Evolutionary conservation across 2,329 filamentous ascomycete genomes (phyloP).

Genomic region (Chrysoporthe austroafricana): DNA sequence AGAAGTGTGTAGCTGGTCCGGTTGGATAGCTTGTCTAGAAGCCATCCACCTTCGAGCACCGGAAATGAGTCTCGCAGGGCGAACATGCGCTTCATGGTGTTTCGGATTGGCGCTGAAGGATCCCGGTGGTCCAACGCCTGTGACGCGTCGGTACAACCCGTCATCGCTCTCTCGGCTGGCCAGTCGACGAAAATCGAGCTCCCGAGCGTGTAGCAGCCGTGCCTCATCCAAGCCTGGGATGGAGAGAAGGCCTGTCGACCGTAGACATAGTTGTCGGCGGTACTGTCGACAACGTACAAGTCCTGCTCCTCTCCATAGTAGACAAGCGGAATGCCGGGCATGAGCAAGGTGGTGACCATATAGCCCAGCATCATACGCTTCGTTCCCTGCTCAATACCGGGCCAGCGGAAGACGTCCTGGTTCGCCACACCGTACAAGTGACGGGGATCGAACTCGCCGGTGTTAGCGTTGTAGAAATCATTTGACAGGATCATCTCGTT

Average conservation of each 20-base stretch:
- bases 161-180: constrained; percentile 54
- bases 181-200: constrained; percentile 59
- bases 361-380: constrained; percentile 60
- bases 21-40: constrained; percentile 59
- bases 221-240: constrained; percentile 63
- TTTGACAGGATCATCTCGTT: constrained; percentile 60
- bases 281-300: constrained; percentile 64
- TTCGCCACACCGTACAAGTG: constrained; percentile 69
- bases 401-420: constrained; percentile 70
- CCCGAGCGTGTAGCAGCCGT: constrained; percentile 63
- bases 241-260: constrained; percentile 65
- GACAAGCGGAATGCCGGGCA: constrained; percentile 59
- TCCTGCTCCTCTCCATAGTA: constrained; percentile 66
- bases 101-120: constrained; percentile 63
- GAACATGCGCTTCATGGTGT: constrained; percentile 65
- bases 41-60: constrained; percentile 62
- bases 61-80: constrained; percentile 60
- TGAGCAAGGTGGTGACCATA: constrained; percentile 61
- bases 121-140: constrained; percentile 63
- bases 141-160: constrained; percentile 60
- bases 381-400: constrained; percentile 59
- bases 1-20: constrained; percentile 54
- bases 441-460: constrained; percentile 64
- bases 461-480: constrained; percentile 63
- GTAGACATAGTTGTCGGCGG: constrained; percentile 65